Conservation (phyloP, 768 basidiomycete genomes). For the Leccinum ochraceum region DNA sequence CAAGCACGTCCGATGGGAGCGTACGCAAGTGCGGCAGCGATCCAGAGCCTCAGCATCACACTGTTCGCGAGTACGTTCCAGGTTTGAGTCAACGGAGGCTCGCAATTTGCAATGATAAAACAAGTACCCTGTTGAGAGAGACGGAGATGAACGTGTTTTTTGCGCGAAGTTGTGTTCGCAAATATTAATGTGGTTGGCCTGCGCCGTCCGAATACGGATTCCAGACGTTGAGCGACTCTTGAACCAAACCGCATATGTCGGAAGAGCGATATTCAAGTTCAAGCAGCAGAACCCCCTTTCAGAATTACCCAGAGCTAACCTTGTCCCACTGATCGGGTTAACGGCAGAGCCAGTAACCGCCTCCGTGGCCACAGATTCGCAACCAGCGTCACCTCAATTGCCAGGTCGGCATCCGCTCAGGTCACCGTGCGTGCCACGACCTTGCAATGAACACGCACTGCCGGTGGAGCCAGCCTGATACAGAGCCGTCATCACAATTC, state of each 20-base stretch:
- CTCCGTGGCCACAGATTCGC: slow-evolving; percentile 8
- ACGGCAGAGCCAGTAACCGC: slow-evolving; percentile 1
- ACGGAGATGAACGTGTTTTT: slow-evolving; percentile 31
- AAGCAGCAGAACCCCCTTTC: slow-evolving; percentile 11
- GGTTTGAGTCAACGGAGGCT: slow-evolving; percentile 4
- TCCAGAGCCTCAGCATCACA: slow-evolving; percentile 21
- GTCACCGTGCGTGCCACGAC: slow-evolving; percentile 14
- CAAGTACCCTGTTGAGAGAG: slow-evolving; percentile 11
- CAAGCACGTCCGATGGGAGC: slow-evolving; percentile 20
- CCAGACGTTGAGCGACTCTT: slow-evolving; percentile 1
- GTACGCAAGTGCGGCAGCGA: slow-evolving; percentile 11
- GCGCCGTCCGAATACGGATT: slow-evolving; percentile 19
- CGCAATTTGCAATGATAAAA: slow-evolving; percentile 25
- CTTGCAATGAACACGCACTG: background rate
- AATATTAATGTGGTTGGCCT: slow-evolving; percentile 14
- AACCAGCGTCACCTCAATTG: slow-evolving; percentile 2
- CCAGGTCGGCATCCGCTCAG: slow-evolving; percentile 13
- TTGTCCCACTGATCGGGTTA: slow-evolving; percentile 31
- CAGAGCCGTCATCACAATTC: background rate
- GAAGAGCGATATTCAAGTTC: slow-evolving; percentile 11
- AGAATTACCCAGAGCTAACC: slow-evolving; percentile 31
- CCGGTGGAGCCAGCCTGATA: background rate
- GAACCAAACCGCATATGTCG: slow-evolving; percentile 17
- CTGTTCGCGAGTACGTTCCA: background rate
- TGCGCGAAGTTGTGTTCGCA: slow-evolving; percentile 10